Evolutionary conservation across 495 filamentous ascomycete species (phyloP).

Genomic region (Gamarada debralockiae): DNA sequence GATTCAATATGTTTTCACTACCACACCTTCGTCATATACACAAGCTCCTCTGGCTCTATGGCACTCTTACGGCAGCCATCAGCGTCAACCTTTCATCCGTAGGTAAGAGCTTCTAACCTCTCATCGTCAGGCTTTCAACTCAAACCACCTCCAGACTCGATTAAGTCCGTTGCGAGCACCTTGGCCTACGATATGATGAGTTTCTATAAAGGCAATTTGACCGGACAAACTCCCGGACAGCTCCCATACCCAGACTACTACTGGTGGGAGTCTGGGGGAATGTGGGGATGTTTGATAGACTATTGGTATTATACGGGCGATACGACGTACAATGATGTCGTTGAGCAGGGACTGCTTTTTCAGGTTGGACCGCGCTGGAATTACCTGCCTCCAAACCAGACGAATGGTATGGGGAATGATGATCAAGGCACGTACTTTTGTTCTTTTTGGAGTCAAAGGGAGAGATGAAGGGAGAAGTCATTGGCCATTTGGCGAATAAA

Average conservation of each 20-base stretch:
- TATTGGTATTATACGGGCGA: constrained; percentile 85
- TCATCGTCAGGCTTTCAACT: too few relatives aligned
- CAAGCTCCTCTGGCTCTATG: too few relatives aligned
- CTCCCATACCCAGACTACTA: constrained; percentile 74
- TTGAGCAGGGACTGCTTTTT: constrained; percentile 61
- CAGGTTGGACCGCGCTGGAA: constrained; percentile 66
- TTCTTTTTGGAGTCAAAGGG: too few relatives aligned
- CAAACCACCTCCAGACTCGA: constrained; percentile 40
- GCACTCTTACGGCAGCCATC: too few relatives aligned
- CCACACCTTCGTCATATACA: too few relatives aligned
- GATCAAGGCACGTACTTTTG: too few relatives aligned
- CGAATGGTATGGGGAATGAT: constrained; percentile 72
- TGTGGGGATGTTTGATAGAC: constrained; percentile 68
- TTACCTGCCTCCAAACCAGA: constrained; percentile 82
- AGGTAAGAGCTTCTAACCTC: too few relatives aligned
- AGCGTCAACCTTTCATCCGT: too few relatives aligned
- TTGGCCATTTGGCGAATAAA: too few relatives aligned
- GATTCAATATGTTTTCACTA: too few relatives aligned
- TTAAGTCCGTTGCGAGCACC: constrained; percentile 56
- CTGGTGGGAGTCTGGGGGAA: constrained; percentile 79
- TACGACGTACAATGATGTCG: constrained; percentile 63
- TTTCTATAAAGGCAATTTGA: constrained; percentile 67
- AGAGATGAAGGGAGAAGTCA: too few relatives aligned
- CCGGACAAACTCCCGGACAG: constrained; percentile 68
- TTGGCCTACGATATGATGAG: constrained; percentile 60